phyloP scores from a whole-genome alignment of 768 basidiomycete species.

The Amyloporia xantha region DNA sequence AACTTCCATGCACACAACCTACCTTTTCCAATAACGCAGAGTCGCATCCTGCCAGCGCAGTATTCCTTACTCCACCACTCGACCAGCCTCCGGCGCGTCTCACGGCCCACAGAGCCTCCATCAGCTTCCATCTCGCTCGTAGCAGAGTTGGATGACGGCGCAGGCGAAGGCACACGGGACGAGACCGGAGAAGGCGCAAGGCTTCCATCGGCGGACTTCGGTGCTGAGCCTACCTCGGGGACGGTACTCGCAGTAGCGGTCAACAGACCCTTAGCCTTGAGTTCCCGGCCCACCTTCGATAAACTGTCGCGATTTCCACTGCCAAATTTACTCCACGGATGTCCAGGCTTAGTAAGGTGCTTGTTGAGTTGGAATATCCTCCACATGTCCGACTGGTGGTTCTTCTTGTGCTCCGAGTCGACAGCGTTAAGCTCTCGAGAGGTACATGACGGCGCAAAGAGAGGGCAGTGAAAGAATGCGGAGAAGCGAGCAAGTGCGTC shows the following conservation, averaged over 20 bases:
- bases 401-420: conserved; percentile 96
- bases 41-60: conserved; percentile 74
- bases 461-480: conserved; percentile 88
- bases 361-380: conserved; percentile 95
- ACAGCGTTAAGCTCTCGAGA: conserved; percentile 91
- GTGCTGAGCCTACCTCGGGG: conserved; percentile 16
- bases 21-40: conserved; percentile 81
- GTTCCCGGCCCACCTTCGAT: conserved; percentile 50
- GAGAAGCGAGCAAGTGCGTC: conserved; percentile 75
- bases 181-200: conserved; percentile 32
- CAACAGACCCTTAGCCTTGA: conserved; percentile 44
- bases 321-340: conserved; percentile 90
- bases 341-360: conserved; percentile 68
- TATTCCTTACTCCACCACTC: conserved; percentile 85
- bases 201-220: conserved; percentile 23
- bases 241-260: conserved; percentile 20
- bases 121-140: conserved; percentile 61
- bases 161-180: conserved; percentile 52
- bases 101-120: conserved; percentile 72
- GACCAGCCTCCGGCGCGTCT: conserved; percentile 68
- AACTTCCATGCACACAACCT: conserved; percentile 2
- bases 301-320: conserved; percentile 77
- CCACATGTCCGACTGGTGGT: conserved; percentile 85
- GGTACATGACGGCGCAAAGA: conserved; percentile 82
- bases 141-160: conserved; percentile 47